A percentile compares a stretch with the other conserved stretches of the same genome.
phyloP scores from a whole-genome alignment of 805 yeast species.

The Kazachstania taianensis region DNA sequence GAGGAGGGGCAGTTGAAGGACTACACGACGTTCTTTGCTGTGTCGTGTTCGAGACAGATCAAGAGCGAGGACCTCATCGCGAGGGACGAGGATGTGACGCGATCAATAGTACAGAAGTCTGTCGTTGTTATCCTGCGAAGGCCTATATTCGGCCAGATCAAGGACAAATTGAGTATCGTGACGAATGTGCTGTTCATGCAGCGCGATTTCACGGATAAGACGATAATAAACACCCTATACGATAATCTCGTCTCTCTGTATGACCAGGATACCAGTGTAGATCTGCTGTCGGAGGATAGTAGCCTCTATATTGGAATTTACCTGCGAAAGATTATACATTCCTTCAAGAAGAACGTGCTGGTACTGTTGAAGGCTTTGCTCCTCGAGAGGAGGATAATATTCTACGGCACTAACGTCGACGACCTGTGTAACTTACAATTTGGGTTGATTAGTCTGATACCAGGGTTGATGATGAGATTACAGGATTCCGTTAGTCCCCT shows the following conservation, averaged over 20 bases:
- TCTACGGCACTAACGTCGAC: slow-evolving; percentile 75
- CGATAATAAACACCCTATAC: slow-evolving; percentile 57
- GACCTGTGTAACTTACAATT: slow-evolving; percentile 73
- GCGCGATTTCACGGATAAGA: slow-evolving; percentile 59
- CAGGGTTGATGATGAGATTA: slow-evolving; percentile 62
- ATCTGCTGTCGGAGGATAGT: slow-evolving; percentile 16
- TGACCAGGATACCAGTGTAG: slow-evolving; percentile 22
- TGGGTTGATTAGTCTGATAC: slow-evolving; percentile 73
- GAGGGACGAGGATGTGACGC: slow-evolving; percentile 54
- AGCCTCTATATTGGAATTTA: slow-evolving; percentile 62
- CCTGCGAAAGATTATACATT: slow-evolving; percentile 50
- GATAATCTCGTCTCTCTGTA: slow-evolving; percentile 48
- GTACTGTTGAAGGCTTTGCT: slow-evolving; percentile 67
- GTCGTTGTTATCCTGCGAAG: slow-evolving; percentile 76
- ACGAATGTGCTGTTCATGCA: slow-evolving; percentile 82
- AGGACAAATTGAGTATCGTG: slow-evolving; percentile 82
- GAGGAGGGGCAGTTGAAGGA: slow-evolving; percentile 26
- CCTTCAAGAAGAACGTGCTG: slow-evolving; percentile 49
- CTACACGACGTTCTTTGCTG: slow-evolving; percentile 77
- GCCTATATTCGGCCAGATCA: slow-evolving; percentile 81
- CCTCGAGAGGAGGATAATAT: slow-evolving; percentile 61
- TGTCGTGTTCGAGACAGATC: slow-evolving; percentile 85
- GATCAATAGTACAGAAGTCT: slow-evolving; percentile 87
- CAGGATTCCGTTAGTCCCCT: slow-evolving; percentile 74
- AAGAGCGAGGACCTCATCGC: slow-evolving; percentile 48